Evolutionary conservation across 2,329 filamentous ascomycete species (phyloP), one percentile per base, ranked within the genome.

Genomic region (Cladorrhinum sp.): DNA sequence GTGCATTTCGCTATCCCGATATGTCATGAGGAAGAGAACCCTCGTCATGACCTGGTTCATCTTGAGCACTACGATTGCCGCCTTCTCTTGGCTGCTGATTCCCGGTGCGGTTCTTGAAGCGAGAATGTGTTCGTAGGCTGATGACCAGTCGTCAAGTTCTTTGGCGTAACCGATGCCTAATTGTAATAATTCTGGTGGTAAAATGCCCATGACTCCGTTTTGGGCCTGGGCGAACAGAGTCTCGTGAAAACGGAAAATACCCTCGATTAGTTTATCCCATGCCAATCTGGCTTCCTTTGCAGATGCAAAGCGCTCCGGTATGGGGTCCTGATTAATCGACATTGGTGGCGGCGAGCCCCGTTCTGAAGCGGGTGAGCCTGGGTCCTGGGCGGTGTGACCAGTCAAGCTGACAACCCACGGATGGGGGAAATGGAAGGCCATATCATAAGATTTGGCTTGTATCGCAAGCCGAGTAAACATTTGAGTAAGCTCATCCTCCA

Each of bases 401-500:
- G 77, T 78, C 9, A 84, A 75, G 5, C 78, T 78, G 62, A 87
- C 83, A 6, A 87, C 84, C 59, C 81, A 85, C 0, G 85, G 84
- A 27, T 84, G 78, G 1, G 85, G 85, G 61, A 87, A 87, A 69
- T 88, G 85, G 67, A 87, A 88, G 29, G 85, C 85, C 83, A 87
- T 84, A 66, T 87, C 85, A 68, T 88, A 88, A 0, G 84, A 86
- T 68, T 87, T 88, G 49, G 85, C 85, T 69, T 87, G 85, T 49
- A 87, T 85, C 2, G 84, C 84, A 1, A 87, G 75, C 3, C 85
- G 79, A 1, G 82, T 86, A 66, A 87, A 87, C 76, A 87, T 86
- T 54, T 84, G 82, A 5, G 84, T 77, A 24, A 88, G 76, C 67
- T 87, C 85, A 55, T 83, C 78, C 63, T 85, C 82, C 5, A 84